Evolutionary conservation across 1,284 basidiomycete genomes (phyloP), one percentile per base, ranked within the genome.

Genomic region (Xerocomus minutiporus): DNA sequence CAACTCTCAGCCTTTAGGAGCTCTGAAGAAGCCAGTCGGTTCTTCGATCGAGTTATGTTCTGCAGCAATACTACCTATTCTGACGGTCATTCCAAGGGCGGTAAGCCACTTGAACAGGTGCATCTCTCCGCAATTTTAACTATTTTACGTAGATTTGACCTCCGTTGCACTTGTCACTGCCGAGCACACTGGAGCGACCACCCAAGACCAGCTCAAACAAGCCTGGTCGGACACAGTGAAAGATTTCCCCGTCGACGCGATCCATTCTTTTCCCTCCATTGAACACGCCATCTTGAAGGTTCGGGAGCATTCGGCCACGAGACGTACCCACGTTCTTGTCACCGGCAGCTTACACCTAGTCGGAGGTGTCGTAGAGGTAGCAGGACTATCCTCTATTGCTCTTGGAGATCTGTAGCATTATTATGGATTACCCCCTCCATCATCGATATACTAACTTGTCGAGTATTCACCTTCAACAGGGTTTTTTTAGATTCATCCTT

Each of bases 51-150:
- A 46, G 91, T 93, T 56, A 81, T 97, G 52, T 99, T 99, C 71
- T 98, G 94, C 71, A 88, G 94, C 26, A 99, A 99, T 69, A 88
- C 95, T 41, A 99, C 97, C 0, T 99, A 95, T 64, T 79, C 83
- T 1, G 84, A 90, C 60, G 96, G 97, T 1, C 77, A 79, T 36
- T 97, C 86, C 70, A 97, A 96, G 72, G 88, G 91, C 52, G 93
- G 93, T 92, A 60, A 64, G 84, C 65, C 8, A 34, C n/a, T 17
- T 34, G 63, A 12, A 17, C 20, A 4, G 28, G 50, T 47, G 48
- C 3, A 8, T 46, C 8, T 25, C 15, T 25, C 15, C 38, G 26
- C 28, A 26, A 38, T 13, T 48, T 46, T 48, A 43, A 38, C 51
- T 7, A 31, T 52, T 20, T 41, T 51, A 41, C 43, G 29, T 52